Conservation (phyloP, 257 asterid genomes). For the Penstemon davidsonii region DNA sequence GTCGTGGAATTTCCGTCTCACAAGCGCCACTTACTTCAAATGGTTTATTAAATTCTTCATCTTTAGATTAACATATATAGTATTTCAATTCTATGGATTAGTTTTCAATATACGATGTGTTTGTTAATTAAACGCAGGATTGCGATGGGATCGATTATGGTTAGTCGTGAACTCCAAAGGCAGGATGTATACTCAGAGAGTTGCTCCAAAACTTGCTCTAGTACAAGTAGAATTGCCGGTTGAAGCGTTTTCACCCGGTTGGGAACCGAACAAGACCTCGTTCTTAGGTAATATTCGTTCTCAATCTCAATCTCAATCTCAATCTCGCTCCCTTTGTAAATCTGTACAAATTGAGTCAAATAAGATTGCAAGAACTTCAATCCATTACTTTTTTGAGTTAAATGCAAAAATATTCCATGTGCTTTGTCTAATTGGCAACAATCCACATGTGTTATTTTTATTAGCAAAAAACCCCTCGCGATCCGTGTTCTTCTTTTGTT, state of each 20-base stretch:
- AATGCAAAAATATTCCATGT: too few relatives aligned
- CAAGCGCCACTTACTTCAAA: slow-evolving; percentile 68
- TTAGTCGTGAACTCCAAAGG: slow-evolving; percentile 76
- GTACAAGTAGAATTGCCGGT: slow-evolving; percentile 61
- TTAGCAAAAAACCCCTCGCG: too few relatives aligned
- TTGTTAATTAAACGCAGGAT: slow-evolving; percentile 46
- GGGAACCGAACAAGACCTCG: slow-evolving; percentile 57
- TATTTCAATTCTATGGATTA: too few relatives aligned
- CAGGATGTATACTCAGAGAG: slow-evolving; percentile 73
- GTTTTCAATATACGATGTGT: not conserved
- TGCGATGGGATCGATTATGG: slow-evolving; percentile 94
- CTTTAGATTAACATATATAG: not conserved
- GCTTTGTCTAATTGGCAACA: too few relatives aligned
- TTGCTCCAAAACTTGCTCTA: slow-evolving; percentile 78
- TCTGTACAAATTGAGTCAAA: too few relatives aligned
- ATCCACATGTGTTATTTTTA: too few relatives aligned
- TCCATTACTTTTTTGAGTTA: too few relatives aligned
- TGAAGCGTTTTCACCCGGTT: slow-evolving; percentile 55
- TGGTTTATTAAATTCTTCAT: slow-evolving; percentile 33
- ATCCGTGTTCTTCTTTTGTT: too few relatives aligned
- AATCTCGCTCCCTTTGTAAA: too few relatives aligned
- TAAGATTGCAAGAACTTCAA: too few relatives aligned
- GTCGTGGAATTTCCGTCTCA: slow-evolving; percentile 74
- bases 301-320: too few relatives aligned
- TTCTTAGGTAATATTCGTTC: slow-evolving; percentile 44